These are phyloP conservation scores for Rhododendron ovatum DNA, from an alignment of 148 eudicot species.

Conservation along the genomic window DNA sequence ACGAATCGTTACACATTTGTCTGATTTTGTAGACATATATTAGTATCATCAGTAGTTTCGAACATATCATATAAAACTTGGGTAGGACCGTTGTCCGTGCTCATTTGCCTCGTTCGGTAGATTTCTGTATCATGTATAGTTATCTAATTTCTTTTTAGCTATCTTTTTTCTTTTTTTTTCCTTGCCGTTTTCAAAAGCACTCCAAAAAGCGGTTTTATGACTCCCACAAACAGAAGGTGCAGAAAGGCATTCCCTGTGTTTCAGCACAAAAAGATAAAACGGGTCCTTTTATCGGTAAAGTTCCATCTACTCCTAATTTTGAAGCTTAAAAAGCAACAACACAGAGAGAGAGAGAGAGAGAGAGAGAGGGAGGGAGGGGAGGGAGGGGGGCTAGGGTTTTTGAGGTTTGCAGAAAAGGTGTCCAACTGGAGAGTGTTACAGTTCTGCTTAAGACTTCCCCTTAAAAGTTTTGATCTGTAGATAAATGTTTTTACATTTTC, in stretches of 20 bases:
- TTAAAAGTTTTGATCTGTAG: neutral
- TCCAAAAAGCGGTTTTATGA: neutral
- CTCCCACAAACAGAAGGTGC: conserved; percentile 12
- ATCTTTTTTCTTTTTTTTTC: neutral
- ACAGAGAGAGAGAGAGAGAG: neutral
- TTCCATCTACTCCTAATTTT: neutral
- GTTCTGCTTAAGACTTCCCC: neutral
- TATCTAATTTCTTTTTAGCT: neutral
- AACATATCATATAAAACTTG: too few relatives aligned
- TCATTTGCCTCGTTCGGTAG: too few relatives aligned
- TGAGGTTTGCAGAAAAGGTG: neutral
- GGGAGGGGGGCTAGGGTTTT: neutral
- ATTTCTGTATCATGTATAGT: too few relatives aligned
- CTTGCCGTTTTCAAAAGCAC: conserved; percentile 6
- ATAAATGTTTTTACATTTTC: neutral
- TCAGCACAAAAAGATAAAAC: conserved; percentile 22
- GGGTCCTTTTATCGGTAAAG: conserved; percentile 2
- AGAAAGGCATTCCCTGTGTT: conserved; percentile 20
- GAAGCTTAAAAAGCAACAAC: neutral
- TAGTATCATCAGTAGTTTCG: too few relatives aligned
- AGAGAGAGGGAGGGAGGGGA: neutral
- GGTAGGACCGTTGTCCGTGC: too few relatives aligned
- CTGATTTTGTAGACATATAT: too few relatives aligned
- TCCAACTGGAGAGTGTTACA: neutral
- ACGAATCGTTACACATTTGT: too few relatives aligned